Percentiles rank a stretch among this genome's conserved stretches.
phyloP scores from a whole-genome alignment of 164 flowering plant genomes.

The Vitis rupestris region DNA sequence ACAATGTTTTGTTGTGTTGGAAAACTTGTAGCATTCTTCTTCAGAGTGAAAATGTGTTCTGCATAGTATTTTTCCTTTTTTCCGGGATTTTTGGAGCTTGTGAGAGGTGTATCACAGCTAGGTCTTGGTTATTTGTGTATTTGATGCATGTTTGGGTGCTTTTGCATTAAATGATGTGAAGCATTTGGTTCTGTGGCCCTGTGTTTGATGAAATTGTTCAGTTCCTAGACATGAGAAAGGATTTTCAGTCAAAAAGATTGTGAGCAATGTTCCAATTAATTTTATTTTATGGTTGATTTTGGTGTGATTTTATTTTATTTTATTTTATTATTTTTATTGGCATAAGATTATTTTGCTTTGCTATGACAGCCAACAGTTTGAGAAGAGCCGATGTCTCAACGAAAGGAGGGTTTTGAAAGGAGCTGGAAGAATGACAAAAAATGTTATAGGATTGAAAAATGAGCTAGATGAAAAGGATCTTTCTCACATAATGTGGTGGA shows the following conservation, averaged over 20 bases:
- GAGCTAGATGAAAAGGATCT: conserved; percentile 50
- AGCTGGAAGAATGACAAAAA: conserved; percentile 40
- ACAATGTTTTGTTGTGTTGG: neutral
- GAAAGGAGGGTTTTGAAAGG: conserved; percentile 35
- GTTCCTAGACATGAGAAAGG: neutral
- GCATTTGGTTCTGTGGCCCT: neutral
- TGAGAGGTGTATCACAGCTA: no score
- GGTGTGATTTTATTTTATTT: neutral
- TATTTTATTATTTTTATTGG: neutral
- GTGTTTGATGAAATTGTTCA: neutral
- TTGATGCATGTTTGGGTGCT: neutral
- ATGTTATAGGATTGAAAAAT: conserved; percentile 33
- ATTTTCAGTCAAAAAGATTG: no score
- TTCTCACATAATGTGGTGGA: conserved; percentile 88
- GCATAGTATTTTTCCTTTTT: no score
- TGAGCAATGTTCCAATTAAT: no score
- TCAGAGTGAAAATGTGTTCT: no score
- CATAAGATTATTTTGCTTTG: neutral
- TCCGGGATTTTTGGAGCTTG: no score
- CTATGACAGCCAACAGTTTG: conserved; percentile 20
- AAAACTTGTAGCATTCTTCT: neutral
- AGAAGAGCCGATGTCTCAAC: conserved; percentile 30
- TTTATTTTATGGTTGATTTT: no score
- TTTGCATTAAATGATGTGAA: neutral
- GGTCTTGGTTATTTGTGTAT: no score